Evolutionary conservation across 805 yeast species (phyloP).

Genomic region (Maudiozyma turicensis): DNA sequence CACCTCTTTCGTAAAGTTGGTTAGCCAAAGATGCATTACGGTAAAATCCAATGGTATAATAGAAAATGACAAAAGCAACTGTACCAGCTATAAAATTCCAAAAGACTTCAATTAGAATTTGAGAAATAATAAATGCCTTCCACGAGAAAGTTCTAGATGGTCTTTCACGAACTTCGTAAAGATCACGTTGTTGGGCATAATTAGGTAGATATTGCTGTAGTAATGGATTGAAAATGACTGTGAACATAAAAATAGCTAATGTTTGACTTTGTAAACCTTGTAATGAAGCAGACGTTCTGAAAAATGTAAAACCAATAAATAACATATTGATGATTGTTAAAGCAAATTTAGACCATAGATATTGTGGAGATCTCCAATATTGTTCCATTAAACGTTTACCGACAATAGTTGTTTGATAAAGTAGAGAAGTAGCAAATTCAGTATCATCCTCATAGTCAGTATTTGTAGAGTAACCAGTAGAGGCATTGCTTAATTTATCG

Average conservation of each 20-base stretch:
- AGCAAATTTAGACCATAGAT: conserved; percentile 48
- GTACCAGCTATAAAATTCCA: conserved; percentile 57
- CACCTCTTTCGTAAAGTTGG: conserved; percentile 45
- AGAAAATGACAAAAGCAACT: conserved; percentile 48
- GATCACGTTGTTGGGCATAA: conserved; percentile 50
- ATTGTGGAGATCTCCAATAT: conserved; percentile 57
- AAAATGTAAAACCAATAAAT: conserved; percentile 68
- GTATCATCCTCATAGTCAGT: conserved; percentile 4
- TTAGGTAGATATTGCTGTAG: conserved; percentile 56
- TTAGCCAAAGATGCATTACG: conserved; percentile 49
- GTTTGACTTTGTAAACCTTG: conserved; percentile 77
- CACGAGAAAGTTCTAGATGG: conserved; percentile 66
- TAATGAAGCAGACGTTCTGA: conserved; percentile 49
- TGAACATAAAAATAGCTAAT: conserved; percentile 64
- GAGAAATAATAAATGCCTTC: conserved; percentile 53
- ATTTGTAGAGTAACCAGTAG: conserved; percentile 5
- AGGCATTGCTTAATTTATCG: conserved; percentile 46
- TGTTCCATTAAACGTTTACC: conserved; percentile 50
- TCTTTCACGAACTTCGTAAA: conserved; percentile 66
- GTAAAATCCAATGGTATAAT: conserved; percentile 66
- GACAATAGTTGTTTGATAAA: conserved; percentile 37
- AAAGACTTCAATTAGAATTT: conserved; percentile 57
- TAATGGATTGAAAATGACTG: conserved; percentile 45
- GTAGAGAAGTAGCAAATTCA: conserved; percentile 39
- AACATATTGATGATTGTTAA: conserved; percentile 47